A percentile compares a stretch with the other conserved stretches of the same genome.
phyloP scores from a whole-genome alignment of 768 basidiomycete species.

The Suillus bovinus region DNA sequence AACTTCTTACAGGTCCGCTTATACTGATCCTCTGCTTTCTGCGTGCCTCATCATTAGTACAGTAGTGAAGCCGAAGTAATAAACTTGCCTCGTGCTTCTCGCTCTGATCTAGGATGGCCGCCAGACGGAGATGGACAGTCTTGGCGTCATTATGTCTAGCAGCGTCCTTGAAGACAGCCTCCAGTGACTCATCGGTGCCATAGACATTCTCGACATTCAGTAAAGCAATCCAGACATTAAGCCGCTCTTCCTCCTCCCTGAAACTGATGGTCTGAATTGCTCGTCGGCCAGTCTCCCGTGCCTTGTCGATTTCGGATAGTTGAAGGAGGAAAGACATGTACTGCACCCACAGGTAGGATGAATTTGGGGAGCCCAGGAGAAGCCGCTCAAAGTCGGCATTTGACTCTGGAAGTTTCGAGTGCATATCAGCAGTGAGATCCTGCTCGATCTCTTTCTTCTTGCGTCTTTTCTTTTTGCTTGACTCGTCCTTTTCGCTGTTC shows the following conservation, averaged over 20 bases:
- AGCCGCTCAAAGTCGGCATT: constrained; percentile 93
- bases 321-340: constrained; percentile 99
- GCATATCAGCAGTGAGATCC: constrained; percentile 87
- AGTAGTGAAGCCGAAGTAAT: constrained; percentile 13
- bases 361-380: constrained; percentile 92
- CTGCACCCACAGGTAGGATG: constrained; percentile 97
- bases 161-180: constrained; percentile 87
- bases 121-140: constrained; percentile 82
- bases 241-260: constrained; percentile 92
- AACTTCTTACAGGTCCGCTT: constrained; percentile 93
- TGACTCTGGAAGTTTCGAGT: constrained; percentile 83
- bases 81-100: constrained; percentile 71
- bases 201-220: constrained; percentile 94
- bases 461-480: constrained; percentile 56
- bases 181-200: constrained; percentile 80
- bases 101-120: constrained; percentile 81
- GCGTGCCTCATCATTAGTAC: constrained; percentile 11
- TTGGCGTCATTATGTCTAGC: constrained; percentile 90
- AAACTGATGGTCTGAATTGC: constrained; percentile 89
- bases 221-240: constrained; percentile 97
- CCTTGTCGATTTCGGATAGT: constrained; percentile 95
- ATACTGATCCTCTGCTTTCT: constrained; percentile 95
- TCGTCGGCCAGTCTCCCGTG: constrained; percentile 80
- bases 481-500: constrained; percentile 22
- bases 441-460: constrained; percentile 72